Base-by-base conservation (phyloP, 768 basidiomycete species). In the Gloeostereum incarnatum region DNA sequence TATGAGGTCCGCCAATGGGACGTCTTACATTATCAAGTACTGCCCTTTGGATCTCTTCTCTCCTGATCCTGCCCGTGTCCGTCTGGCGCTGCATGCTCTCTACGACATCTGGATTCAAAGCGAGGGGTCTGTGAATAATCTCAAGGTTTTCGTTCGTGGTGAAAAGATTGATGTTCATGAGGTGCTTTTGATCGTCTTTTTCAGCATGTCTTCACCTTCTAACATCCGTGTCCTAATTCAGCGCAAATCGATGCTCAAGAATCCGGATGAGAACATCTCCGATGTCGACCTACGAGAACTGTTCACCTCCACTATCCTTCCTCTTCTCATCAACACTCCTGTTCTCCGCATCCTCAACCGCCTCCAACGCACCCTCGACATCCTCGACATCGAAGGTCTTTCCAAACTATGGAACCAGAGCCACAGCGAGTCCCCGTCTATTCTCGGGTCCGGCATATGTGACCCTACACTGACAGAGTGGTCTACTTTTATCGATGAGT, bases 31-130 rank as follows among this genome's bases (percentile, higher is more conserved):
- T 13, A 59, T 54, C 19, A 61, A 61, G 5, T 99, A 89, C 57
- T 93, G 91, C 55, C 93, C 94, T 3, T 62, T 99, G 40, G 94
- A 99, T 59, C 65, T 99, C 16, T 97, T 78, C 57, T 93, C 92
- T 11, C 65, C 67, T 2, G 71, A 88, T 17, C 58, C 68, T 35
- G 37, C 24, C n/a, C 75, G 92, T 6, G 55, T 88, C 21, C 52
- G 44, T n/a, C 65, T 60, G 9, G 91, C 90, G 2, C 52, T 97
- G n/a, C 53, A 62, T 35, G 61, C 58, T 22, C 68, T 98, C 20
- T 90, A 84, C 82, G 60, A 73, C 25, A 65, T 66, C 2, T 97
- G 94, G 93, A 43, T 61, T 21, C 55, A 55, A 11, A 81, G 73
- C 39, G 57, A 74, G 16, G 88, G 84, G 13, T 54, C 66, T 17